Evolutionary conservation across 1,139 yeast genomes (phyloP), one percentile per base, ranked within the genome.

Genomic region (Taphrina confusa): DNA sequence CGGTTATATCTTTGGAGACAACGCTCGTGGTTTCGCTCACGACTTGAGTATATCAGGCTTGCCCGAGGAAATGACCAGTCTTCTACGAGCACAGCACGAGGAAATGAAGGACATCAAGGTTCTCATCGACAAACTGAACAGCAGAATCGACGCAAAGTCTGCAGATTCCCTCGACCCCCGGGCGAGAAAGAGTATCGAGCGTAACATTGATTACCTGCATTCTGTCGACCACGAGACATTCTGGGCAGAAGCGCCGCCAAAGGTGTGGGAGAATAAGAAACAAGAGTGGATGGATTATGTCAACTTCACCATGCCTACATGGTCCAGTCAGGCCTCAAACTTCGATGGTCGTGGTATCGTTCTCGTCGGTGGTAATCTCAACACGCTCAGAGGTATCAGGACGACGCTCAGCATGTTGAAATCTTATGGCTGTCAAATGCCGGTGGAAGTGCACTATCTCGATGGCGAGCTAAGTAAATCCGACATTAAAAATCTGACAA

Each of bases 201-300:
- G 60, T 12, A 56, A 56, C 44, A 56, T 56, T 12, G 60, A 56
- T 14, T 56, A 33, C 44, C 33, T 39, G 16, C 60, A 56, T n/a
- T 56, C 60, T 23, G 60, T 56, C 60, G 54, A 56, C 12, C 60
- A 56, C 22, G 60, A 56, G 36, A 22, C n/a, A 1, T 56, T 56
- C 40, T 56, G 60, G 60, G 28, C 54, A 14, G 47, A 56, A 31
- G 60, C 60, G 33, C 54, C 60, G 33, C 60, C 54, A n/a, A 46
- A 56, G 25, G 54, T 56, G 4, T 56, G 60, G 60, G 47, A 36
- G 12, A 47, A 56, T 25, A 46, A 56, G 40, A 46, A 31, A 23
- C 60, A 47, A 27, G 60, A 46, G 49, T 56, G 60, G 60, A 46
- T 36, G 47, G 54, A 46, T 40, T 56, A 56, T 46, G 46, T 45